Base-by-base conservation (phyloP, 441 rosid genomes). In the Gossypium gossypioides region DNA sequence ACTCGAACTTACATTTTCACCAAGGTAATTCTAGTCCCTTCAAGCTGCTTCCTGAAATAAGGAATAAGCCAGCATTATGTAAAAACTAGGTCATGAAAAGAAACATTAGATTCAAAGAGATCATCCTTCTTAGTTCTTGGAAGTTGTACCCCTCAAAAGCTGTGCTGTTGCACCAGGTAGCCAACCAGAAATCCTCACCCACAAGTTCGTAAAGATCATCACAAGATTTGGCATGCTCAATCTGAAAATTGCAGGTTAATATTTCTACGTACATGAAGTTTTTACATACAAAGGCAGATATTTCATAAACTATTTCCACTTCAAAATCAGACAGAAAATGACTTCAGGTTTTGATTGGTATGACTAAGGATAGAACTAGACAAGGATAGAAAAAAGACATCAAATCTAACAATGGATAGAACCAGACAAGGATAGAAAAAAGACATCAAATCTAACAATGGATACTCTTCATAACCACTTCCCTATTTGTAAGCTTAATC, bases 171-270 rank as follows among this genome's bases (percentile, higher is more conserved):
- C 97, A 95, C 95, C 89, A 86, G 48, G 99, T 92, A 80, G 96
- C 89, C 86, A 95, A 80, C 98, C 98, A 95, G 84, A 89, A 95
- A 79, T 95, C 99, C 83, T 92, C 97, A 66, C 97, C 99, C 64
- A 95, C 87, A 73, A 82, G 75, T 75, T 87, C 83, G 84, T 92
- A 87, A 69, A 95, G 86, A 86, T 87, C 99, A 71, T 82, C 84
- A 54, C 95, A 89, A 29, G 93, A 86, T 76, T 86, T 85, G 65
- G 96, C 96, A 76, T 78, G 72, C 79, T 80, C 78, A 73, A 90
- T 84, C 99, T 94, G 97, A 81, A 81, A 51, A 69, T 46, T 21
- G 24, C 34, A 37, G 10, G 46, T 77, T 66, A 74, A 46, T 64
- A 52, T 68, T 42, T 81, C 70, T 56, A 29, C 6, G 21, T 22